phyloP scores from a whole-genome alignment of 2,329 filamentous ascomycete species.

The Colletotrichum sp. region DNA sequence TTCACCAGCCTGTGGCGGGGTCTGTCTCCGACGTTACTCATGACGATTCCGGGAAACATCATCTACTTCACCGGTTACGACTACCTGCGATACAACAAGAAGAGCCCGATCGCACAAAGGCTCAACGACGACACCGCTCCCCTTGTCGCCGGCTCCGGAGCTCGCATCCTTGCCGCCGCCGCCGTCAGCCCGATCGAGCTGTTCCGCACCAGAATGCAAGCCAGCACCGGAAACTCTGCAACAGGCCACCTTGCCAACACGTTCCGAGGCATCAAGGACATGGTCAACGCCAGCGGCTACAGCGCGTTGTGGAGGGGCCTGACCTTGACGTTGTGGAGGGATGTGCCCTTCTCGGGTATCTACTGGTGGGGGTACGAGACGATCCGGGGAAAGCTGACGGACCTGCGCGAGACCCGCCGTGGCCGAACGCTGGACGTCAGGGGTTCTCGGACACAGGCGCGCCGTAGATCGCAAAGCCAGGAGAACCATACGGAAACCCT shows the following conservation, averaged over 20 bases:
- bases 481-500: conserved; percentile 81
- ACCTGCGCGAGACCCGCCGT: conserved; percentile 63
- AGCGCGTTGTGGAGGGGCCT: conserved; percentile 88
- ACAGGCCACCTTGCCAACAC: conserved; percentile 81
- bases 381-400: conserved; percentile 73
- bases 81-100: conserved; percentile 78
- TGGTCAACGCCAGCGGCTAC: conserved; percentile 81
- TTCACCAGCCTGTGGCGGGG: conserved; percentile 88
- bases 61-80: conserved; percentile 99
- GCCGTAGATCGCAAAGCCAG: conserved; percentile 64
- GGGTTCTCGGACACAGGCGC: conserved; percentile 43
- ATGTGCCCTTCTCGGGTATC: conserved; percentile 94
- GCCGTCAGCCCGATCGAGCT: conserved; percentile 92
- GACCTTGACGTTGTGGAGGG: conserved; percentile 90
- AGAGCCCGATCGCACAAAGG: conserved; percentile 72
- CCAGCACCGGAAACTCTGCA: conserved; percentile 62
- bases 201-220: conserved; percentile 91
- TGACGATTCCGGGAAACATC: conserved; percentile 94
- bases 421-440: conserved; percentile 45
- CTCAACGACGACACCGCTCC: conserved; percentile 77
- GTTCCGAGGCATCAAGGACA: conserved; percentile 74
- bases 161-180: conserved; percentile 80
- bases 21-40: conserved; percentile 89
- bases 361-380: conserved; percentile 99
- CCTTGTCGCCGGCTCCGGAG: conserved; percentile 78